phyloP scores from a whole-genome alignment of 345 rosid species.

The Sonneratia alba region DNA sequence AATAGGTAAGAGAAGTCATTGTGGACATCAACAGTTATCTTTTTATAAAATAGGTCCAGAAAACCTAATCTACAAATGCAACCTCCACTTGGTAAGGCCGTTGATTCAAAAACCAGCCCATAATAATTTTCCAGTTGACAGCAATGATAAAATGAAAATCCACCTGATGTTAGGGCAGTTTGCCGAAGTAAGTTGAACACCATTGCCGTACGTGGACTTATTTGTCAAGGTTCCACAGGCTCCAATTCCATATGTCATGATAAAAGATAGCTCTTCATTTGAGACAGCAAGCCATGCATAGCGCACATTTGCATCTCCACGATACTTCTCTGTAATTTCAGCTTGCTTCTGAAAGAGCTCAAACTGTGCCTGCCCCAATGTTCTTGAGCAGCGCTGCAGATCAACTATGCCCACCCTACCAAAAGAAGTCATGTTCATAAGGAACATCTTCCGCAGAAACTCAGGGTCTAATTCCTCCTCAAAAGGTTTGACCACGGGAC shows the following conservation, averaged over 20 bases:
- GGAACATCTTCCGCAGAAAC: constrained; percentile 40
- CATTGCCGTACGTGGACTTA: constrained; percentile 55
- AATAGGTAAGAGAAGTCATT: not conserved
- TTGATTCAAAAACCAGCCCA: not conserved
- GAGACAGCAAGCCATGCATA: constrained; percentile 88
- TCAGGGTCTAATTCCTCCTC: constrained; percentile 30
- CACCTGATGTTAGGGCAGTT: constrained; percentile 59
- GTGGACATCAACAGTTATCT: not conserved
- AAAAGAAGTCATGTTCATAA: constrained; percentile 33
- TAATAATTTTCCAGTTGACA: not conserved
- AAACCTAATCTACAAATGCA: not conserved
- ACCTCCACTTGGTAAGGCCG: not conserved
- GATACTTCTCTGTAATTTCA: constrained; percentile 50
- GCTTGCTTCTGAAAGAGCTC: constrained; percentile 75
- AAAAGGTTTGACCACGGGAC: constrained; percentile 4
- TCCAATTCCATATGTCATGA: constrained; percentile 59
- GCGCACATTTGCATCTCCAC: constrained; percentile 73
- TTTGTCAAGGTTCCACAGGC: constrained; percentile 42
- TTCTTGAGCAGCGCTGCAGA: constrained; percentile 34
- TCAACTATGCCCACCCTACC: constrained; percentile 40
- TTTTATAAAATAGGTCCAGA: not conserved
- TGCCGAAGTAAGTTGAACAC: constrained; percentile 68
- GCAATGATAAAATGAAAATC: not conserved
- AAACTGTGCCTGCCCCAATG: constrained; percentile 33
- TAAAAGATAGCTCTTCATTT: constrained; percentile 29